Conservation (phyloP, 371 early-diverging fungal species). For the Chytridiales sp. region DNA sequence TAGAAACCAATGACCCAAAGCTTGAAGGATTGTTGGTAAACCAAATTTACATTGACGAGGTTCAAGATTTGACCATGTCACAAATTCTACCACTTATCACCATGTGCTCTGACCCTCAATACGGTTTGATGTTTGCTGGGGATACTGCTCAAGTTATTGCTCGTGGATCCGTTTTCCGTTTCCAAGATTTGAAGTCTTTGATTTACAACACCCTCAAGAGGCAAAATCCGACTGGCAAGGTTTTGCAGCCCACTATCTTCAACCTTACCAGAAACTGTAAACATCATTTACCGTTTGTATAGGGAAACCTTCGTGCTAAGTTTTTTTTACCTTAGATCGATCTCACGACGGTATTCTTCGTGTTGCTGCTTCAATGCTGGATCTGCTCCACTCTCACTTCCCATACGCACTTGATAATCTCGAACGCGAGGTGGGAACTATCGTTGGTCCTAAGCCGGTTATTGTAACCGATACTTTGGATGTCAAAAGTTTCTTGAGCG, state of each 20-base stretch:
- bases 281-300: neutral
- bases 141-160: slow-evolving; percentile 33
- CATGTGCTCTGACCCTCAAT: slow-evolving; percentile 21
- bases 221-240: neutral
- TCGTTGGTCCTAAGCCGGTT: slow-evolving; percentile 23
- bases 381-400: slow-evolving; percentile 17
- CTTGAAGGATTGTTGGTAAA: slow-evolving; percentile 7
- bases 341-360: slow-evolving; percentile 25
- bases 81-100: slow-evolving; percentile 29
- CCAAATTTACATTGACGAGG: slow-evolving; percentile 29
- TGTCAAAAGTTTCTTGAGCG: slow-evolving; percentile 16
- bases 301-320: neutral
- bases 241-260: neutral
- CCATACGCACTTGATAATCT: slow-evolving; percentile 20
- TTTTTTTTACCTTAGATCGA: slow-evolving; percentile 8
- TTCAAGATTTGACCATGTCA: slow-evolving; percentile 33
- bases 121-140: slow-evolving; percentile 35
- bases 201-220: neutral
- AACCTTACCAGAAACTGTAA: neutral
- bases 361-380: slow-evolving; percentile 25
- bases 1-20: neutral
- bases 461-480: slow-evolving; percentile 3
- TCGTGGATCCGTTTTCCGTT: slow-evolving; percentile 29
- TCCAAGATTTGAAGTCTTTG: slow-evolving; percentile 21
- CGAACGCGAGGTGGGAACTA: slow-evolving; percentile 7